These are phyloP conservation scores for Nakazawaea siamensis DNA, from an alignment of 805 yeast genomes.

Conservation along the genomic window DNA sequence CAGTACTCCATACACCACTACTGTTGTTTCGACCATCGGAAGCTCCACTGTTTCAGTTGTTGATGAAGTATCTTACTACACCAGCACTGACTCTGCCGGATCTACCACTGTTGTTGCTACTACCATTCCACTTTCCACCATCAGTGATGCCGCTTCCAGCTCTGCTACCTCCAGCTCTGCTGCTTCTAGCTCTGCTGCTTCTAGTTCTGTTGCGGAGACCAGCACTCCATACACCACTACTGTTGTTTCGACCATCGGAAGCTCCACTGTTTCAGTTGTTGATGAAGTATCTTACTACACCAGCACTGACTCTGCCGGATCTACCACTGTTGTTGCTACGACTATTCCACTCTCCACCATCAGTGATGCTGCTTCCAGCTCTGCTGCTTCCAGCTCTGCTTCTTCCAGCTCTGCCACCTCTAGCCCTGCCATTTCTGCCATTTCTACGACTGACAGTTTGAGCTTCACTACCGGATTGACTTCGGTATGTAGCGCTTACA, in stretches of 20 bases:
- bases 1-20: constrained; percentile 1
- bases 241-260: not conserved
- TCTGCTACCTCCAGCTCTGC: constrained; percentile 3
- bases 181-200: constrained; percentile 1
- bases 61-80: constrained; percentile 4
- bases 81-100: not conserved
- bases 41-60: constrained; percentile 1
- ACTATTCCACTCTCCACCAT: not conserved
- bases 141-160: not conserved
- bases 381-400: not conserved
- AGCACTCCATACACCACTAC: constrained; percentile 5
- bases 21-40: constrained; percentile 1
- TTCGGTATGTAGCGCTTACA: not conserved
- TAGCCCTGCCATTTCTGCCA: not conserved
- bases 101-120: not conserved
- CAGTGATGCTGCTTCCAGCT: not conserved
- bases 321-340: not conserved
- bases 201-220: constrained; percentile 3
- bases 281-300: constrained; percentile 5
- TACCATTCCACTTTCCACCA: constrained; percentile 1
- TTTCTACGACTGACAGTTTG: not conserved
- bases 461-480: not conserved
- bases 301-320: constrained; percentile 1
- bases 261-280: constrained; percentile 1
- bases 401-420: not conserved